Percentiles rank a stretch among this genome's conserved stretches.
Evolutionary conservation across 2,329 filamentous ascomycete species (phyloP).

Genomic region (Diaporthe humulicola): DNA sequence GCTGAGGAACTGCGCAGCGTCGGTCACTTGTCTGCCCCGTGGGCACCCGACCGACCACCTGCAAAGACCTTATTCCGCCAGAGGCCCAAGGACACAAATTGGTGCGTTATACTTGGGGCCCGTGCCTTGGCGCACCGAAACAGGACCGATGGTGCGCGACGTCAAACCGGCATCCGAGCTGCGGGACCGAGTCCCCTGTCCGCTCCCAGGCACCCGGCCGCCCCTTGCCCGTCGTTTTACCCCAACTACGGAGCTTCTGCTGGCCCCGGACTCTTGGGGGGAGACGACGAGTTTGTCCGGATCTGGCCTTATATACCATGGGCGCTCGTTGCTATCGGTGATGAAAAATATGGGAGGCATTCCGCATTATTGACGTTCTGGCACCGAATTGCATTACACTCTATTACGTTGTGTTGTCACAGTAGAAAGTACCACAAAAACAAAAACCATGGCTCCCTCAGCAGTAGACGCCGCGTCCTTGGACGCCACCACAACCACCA

Average conservation of each 20-base stretch:
- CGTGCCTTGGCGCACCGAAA: conserved; percentile 17
- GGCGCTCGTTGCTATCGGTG: not conserved
- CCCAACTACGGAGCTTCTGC: conserved; percentile 38
- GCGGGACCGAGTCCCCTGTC: conserved; percentile 11
- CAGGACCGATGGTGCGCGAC: conserved; percentile 17
- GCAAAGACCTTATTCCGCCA: not conserved
- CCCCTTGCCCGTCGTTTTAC: conserved; percentile 30
- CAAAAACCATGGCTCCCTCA: conserved; percentile 46
- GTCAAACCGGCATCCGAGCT: conserved; percentile 20
- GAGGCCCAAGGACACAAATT: not conserved
- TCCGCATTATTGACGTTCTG: not conserved
- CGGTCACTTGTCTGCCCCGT: not conserved
- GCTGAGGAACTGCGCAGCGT: not conserved
- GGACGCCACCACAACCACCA: conserved; percentile 31
- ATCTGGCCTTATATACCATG: conserved; percentile 26
- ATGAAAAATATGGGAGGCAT: not conserved
- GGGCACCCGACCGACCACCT: not conserved
- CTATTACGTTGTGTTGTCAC: not conserved
- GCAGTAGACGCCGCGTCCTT: conserved; percentile 40
- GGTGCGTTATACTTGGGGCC: not conserved
- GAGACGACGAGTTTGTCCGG: conserved; percentile 26
- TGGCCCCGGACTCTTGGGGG: conserved; percentile 31
- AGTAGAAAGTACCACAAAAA: not conserved
- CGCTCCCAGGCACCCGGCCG: conserved; percentile 1
- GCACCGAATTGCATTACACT: not conserved